Evolutionary conservation across 2,329 filamentous ascomycete species (phyloP), one percentile per base, ranked within the genome.

Genomic region (Mycosphaerella sp.): DNA sequence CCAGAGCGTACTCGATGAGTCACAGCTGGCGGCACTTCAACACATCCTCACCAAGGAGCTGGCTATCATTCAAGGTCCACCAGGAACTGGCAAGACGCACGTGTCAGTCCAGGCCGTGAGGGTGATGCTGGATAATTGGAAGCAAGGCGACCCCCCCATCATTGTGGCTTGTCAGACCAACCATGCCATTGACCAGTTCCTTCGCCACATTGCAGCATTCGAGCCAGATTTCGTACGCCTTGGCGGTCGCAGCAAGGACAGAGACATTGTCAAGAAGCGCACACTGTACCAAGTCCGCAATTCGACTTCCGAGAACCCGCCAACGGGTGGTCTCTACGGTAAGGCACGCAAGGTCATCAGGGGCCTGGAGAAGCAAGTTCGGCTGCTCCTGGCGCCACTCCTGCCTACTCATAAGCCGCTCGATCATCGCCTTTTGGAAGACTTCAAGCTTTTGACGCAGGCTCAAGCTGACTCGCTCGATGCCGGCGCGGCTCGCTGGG

Each of bases 121-220:
- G 45, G 75, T 85, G 1, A 73, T 91, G 50, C 73, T 89, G 0
- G 70, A 76, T 1, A 87, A 86, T 50, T 77, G 81, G 64, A 66
- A 68, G 2, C 63, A 66, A 1, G 74, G 70, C 0, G 81, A 85
- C 54, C 78, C 83, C 7, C 87, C 87, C 0, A 83, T 96, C 31
- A 77, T 95, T 17, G 76, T 95, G 3, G 80, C 89, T 0, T 89
- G 89, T 6, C 89, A 95, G 63, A 96, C 90, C 0, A 96, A 96
- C 55, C 89, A 95, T 69, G 90, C 90, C 0, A 73, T 95, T 0
- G 90, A 96, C 62, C 90, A 95, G 66, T 75, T 96, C 0, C 74
- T 95, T 0, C 72, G 74, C 1, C 81, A 85, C 51, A 76, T 89
- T 12, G 74, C 82, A 1, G 66, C 73, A 5, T 86, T 85, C 60